Evolutionary conservation across 2,329 filamentous ascomycete genomes (phyloP).

Genomic region (Didymella segeticola): DNA sequence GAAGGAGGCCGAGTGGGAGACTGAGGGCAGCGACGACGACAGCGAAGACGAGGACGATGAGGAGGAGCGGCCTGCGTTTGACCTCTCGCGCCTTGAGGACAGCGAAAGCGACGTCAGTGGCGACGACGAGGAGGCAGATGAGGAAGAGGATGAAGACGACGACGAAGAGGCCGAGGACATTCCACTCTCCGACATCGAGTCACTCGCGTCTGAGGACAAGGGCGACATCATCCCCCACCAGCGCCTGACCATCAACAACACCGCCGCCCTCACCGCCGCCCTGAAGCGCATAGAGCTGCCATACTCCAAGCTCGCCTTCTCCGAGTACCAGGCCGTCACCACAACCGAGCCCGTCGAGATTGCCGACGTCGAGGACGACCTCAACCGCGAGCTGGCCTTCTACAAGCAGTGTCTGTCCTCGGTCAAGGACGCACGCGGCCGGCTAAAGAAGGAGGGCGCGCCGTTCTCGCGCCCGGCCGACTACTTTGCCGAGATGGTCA

Average conservation of each 20-base stretch:
- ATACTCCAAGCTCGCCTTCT: slow-evolving; percentile 75
- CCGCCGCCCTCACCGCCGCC: slow-evolving; percentile 78
- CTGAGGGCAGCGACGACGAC: slow-evolving; percentile 44
- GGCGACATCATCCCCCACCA: slow-evolving; percentile 90
- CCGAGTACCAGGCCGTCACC: slow-evolving; percentile 79
- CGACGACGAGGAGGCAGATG: slow-evolving; percentile 54
- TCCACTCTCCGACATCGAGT: slow-evolving; percentile 84
- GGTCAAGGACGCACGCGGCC: slow-evolving; percentile 73
- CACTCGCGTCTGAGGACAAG: slow-evolving; percentile 77
- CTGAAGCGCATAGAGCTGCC: slow-evolving; percentile 80
- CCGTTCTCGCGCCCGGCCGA: slow-evolving; percentile 89
- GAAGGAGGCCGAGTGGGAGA: slow-evolving; percentile 42
- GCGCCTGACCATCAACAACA: slow-evolving; percentile 97
- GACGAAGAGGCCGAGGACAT: slow-evolving; percentile 86
- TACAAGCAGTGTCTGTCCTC: slow-evolving; percentile 88
- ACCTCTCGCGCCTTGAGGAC: slow-evolving; percentile 46
- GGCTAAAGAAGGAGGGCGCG: slow-evolving; percentile 80
- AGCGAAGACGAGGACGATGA: slow-evolving; percentile 44
- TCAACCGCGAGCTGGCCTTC: slow-evolving; percentile 90
- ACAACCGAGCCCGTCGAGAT: slow-evolving; percentile 74
- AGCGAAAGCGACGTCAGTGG: slow-evolving; percentile 51
- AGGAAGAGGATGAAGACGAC: slow-evolving; percentile 65
- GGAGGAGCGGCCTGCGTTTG: slow-evolving; percentile 27
- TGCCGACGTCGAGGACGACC: slow-evolving; percentile 85
- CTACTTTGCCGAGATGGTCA: slow-evolving; percentile 99